Conservation (phyloP, 148 eudicot genomes). For the Cornus suecica region DNA sequence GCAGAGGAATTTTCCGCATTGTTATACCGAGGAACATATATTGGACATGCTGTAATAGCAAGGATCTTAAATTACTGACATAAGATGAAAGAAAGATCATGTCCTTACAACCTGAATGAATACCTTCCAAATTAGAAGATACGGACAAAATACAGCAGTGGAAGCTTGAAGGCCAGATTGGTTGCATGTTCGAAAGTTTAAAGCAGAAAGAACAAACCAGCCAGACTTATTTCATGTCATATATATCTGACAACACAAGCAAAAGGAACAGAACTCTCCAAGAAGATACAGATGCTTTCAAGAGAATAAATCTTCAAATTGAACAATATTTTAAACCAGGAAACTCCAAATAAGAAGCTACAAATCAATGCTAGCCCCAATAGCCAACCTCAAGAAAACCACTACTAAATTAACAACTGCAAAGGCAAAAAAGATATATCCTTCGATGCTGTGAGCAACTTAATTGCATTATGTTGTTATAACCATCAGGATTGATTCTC, state of each 20-base stretch:
- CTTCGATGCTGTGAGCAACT: slow-evolving; percentile 7
- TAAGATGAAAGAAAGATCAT: slow-evolving; percentile 9
- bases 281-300: not conserved
- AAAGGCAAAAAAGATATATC: not conserved
- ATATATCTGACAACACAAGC: slow-evolving; percentile 1
- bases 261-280: slow-evolving; percentile 8
- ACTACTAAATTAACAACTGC: slow-evolving; percentile 4
- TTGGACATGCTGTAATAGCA: not conserved
- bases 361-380: not conserved
- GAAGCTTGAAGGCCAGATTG: slow-evolving; percentile 6
- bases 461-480: not conserved
- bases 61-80: not conserved
- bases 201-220: not conserved
- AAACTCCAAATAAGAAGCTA: not conserved
- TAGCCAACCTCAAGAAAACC: not conserved
- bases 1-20: not conserved
- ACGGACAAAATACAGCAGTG: slow-evolving; percentile 7
- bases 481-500: not conserved
- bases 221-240: not conserved
- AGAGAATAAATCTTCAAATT: not conserved
- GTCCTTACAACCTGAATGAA: not conserved
- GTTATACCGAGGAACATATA: not conserved
- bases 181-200: not conserved
- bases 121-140: not conserved
- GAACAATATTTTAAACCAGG: slow-evolving; percentile 2